Evolutionary conservation across 768 basidiomycete genomes (phyloP), one percentile per base, ranked within the genome.

Genomic region (Russula olivacea): DNA sequence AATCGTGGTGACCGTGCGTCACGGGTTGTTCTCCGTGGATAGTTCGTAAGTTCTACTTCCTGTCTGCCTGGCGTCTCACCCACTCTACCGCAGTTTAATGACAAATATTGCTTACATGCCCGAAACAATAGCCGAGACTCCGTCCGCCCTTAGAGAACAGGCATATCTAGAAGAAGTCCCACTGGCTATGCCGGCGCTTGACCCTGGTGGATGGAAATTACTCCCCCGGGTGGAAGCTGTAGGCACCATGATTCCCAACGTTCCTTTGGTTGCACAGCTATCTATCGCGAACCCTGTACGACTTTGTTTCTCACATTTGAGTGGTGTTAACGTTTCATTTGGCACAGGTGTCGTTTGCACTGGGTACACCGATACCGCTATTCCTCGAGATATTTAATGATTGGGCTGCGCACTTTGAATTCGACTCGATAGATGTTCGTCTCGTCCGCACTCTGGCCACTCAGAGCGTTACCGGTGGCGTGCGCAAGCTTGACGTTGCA

Each of bases 191-290:
- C 69, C 69, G 0, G 36, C 11, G 2, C 48, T 41, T 21, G 69
- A 70, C 36, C 61, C 66, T 5, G 30, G 58, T 21, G 69, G 69
- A 38, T 70, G 69, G 69, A 67, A 69, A 55, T 28, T 52, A 1
- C 65, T 69, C 10, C 45, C 65, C 14, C 19, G 23, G 7, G 30
- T 68, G 54, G 45, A 61, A 38, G 51, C 51, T 11, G 36, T 21
- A 36, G 66, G 30, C 2, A 56, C 55, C 12, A 8, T 55, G 23
- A 8, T 60, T 30, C 23, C 58, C 4, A 36, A 60, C 3, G 23
- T 25, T 21, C 9, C 32, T 14, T 15, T 60, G n/a, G 47, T 25
- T 17, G 54, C 57, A 7, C 63, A 64, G 32, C 49, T 64, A 25
- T 50, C 58, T 3, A 60, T 64, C 41, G 63, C 63, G 19, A 55